These are phyloP conservation scores for Coniella vitis DNA, from an alignment of 2,329 filamentous ascomycete species.

Conservation along the genomic window DNA sequence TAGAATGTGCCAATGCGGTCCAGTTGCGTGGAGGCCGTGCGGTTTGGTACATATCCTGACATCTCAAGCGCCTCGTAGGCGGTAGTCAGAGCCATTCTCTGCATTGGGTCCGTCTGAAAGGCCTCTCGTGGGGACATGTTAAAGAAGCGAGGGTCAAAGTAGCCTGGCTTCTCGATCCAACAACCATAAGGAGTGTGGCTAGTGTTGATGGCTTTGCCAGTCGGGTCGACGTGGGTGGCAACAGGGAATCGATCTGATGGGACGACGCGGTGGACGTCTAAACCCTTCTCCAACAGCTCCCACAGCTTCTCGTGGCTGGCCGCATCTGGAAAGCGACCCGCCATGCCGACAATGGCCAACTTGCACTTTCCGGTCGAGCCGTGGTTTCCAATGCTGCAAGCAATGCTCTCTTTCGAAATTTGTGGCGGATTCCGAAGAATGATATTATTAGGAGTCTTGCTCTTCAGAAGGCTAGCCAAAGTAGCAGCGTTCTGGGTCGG, in stretches of 20 bases:
- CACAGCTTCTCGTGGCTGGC: conserved; percentile 66
- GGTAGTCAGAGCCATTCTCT: conserved; percentile 67
- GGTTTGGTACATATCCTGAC: conserved; percentile 68
- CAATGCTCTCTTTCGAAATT: conserved; percentile 28
- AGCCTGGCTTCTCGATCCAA: conserved; percentile 66
- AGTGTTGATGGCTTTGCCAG: conserved; percentile 68
- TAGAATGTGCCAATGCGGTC: conserved; percentile 65
- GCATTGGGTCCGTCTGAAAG: conserved; percentile 74
- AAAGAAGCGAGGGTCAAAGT: conserved; percentile 80
- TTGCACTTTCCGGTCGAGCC: conserved; percentile 50
- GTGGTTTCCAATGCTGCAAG: conserved; percentile 38
- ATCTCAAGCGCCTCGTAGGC: conserved; percentile 79
- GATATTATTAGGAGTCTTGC: conserved; percentile 36
- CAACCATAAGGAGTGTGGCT: conserved; percentile 71
- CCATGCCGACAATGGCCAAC: conserved; percentile 80
- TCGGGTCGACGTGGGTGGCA: conserved; percentile 62
- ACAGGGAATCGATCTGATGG: conserved; percentile 69
- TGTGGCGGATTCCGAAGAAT: conserved; percentile 31
- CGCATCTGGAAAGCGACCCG: conserved; percentile 69
- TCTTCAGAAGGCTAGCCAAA: conserved; percentile 35
- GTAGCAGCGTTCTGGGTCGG: conserved; percentile 43
- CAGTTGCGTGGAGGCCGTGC: conserved; percentile 61
- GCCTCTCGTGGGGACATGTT: conserved; percentile 81
- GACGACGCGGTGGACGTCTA: conserved; percentile 64
- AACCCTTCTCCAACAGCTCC: conserved; percentile 66